Evolutionary conservation across 768 basidiomycete genomes (phyloP), one percentile per base, ranked within the genome.

Genomic region (Clitopilus hobsonii): DNA sequence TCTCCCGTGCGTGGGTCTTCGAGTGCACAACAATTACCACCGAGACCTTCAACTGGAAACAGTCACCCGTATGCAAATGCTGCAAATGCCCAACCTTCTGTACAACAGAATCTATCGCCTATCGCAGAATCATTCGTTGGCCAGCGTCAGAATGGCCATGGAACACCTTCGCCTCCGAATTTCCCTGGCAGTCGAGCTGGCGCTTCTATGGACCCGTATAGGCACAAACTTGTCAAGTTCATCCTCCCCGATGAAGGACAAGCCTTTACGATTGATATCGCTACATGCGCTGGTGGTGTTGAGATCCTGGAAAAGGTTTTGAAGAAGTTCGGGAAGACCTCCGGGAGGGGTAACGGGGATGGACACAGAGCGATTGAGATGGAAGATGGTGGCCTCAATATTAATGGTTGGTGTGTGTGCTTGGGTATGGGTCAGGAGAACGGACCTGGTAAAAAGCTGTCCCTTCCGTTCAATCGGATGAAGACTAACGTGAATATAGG

Each of bases 391-490:
- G 86, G 85, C 0, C 74, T 96, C 13, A 83, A 80, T 52, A 86
- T 97, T 1, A 92, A 94, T 60, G 93, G 94, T 1, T 97, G 93
- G 92, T 89, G 84, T 25, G 87, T 93, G 0, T 96, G 82, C 67
- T 72, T 90, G 22, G 88, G 89, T 52, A 70, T 76, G 65, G 80
- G 76, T 65, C 71, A 75, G 56, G 73, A 83, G 22, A 79, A 79
- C 55, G 79, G 77, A 7, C 69, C 72, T 58, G 79, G 84, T 85
- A 61, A 57, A 81, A 49, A 47, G 56, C 22, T 36, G 41, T 28
- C 20, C 32, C 36, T 32, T 36, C 20, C 54, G 55, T 53, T 54
- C 54, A 57, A 50, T 7, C 38, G 49, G 18, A n/a, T n/a, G n/a
- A n/a, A n/a, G n/a, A n/a, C n/a, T n/a, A n/a, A n/a, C n/a, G n/a